Conservation (phyloP, 306 rosid species). For the Citrullus amarus region DNA sequence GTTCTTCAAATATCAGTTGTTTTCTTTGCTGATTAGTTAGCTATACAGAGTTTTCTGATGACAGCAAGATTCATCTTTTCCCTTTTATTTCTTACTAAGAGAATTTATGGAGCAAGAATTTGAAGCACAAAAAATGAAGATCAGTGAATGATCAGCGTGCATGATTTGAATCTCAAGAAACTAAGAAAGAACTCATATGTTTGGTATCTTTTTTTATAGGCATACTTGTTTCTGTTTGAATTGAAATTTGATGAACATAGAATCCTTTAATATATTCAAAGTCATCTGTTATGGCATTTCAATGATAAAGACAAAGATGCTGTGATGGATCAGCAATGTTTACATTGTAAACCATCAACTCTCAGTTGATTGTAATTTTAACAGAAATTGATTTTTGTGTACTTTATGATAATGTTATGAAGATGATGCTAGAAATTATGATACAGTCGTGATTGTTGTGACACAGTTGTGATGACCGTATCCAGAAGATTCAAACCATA, state of each 20-base stretch:
- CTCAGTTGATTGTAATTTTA: not conserved
- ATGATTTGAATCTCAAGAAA: not conserved
- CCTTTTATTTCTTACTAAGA: not conserved
- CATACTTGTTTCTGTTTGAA: not conserved
- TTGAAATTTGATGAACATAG: not conserved
- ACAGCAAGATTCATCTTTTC: not conserved
- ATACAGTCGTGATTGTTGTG: constrained; percentile 17
- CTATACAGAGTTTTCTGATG: not conserved
- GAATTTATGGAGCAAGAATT: not conserved
- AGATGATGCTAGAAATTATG: not conserved
- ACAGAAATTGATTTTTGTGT: not conserved
- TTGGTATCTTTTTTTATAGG: not conserved
- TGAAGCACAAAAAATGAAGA: not conserved
- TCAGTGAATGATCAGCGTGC: not conserved
- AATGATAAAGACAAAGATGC: not conserved
- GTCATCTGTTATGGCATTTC: not conserved
- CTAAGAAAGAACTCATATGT: not conserved
- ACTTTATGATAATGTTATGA: not conserved
- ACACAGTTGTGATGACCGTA: constrained; percentile 83
- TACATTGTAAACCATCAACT: not conserved
- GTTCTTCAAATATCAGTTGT: not conserved
- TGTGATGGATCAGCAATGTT: not conserved
- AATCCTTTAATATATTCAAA: not conserved
- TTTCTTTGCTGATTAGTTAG: not conserved
- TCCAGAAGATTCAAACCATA: constrained; percentile 93